Percentiles rank a stretch among this genome's conserved stretches.
These are phyloP conservation scores for Lachancea waltii DNA, from an alignment of 805 yeast species.

Conservation along the genomic window DNA sequence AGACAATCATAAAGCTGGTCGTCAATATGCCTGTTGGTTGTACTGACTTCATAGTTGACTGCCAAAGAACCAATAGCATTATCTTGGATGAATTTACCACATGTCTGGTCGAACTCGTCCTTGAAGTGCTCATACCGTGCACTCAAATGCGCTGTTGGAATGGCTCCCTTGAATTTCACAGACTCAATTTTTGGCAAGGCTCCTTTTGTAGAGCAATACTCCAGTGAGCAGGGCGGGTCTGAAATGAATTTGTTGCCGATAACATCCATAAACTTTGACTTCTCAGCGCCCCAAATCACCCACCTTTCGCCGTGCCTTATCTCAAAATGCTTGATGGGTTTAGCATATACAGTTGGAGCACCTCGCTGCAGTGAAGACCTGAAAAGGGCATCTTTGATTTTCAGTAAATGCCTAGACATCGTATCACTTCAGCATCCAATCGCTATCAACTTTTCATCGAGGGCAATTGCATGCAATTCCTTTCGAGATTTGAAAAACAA, in stretches of 20 bases:
- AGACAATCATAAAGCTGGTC: conserved; percentile 36
- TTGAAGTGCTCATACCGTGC: conserved; percentile 86
- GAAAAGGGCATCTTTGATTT: conserved; percentile 32
- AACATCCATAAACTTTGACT: conserved; percentile 24
- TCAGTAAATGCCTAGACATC: too few species aligned
- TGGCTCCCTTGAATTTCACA: conserved; percentile 42
- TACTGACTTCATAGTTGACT: conserved; percentile 33
- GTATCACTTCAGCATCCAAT: too few species aligned
- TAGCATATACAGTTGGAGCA: conserved; percentile 27
- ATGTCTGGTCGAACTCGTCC: conserved; percentile 74
- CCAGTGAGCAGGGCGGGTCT: conserved; percentile 23
- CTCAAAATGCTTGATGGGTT: conserved; percentile 18
- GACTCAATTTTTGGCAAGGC: conserved; percentile 19
- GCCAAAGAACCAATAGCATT: conserved; percentile 39
- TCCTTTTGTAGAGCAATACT: conserved; percentile 12
- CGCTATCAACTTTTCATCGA: too few species aligned
- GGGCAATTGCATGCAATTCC: too few species aligned
- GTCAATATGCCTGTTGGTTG: conserved; percentile 28
- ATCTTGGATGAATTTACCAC: conserved; percentile 54
- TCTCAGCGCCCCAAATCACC: conserved; percentile 36
- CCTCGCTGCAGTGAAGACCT: conserved; percentile 33
- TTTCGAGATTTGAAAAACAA: too few species aligned
- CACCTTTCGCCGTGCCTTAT: conserved; percentile 34
- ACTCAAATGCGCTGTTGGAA: conserved; percentile 64
- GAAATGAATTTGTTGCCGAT: conserved; percentile 24